Conservation (phyloP, 78 protist genomes). For the Speleostelium caveatum region DNA sequence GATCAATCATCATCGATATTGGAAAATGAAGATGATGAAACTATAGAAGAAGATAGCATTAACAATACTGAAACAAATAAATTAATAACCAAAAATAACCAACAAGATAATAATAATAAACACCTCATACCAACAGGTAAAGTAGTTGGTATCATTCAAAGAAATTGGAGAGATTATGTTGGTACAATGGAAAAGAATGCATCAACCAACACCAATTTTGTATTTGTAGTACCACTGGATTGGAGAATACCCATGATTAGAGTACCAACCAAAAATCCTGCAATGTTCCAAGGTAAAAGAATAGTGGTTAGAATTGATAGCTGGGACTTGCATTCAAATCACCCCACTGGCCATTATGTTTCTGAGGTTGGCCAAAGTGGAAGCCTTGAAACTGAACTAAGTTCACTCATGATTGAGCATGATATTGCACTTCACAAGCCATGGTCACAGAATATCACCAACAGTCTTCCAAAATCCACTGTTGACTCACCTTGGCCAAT, state of each 20-base stretch:
- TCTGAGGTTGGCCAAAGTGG: conserved; percentile 79
- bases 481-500: conserved; percentile 21
- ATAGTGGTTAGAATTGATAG: conserved; percentile 82
- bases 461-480: conserved; percentile 11
- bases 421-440: conserved; percentile 36
- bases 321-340: conserved; percentile 68
- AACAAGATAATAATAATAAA: background rate
- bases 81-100: background rate
- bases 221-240: conserved; percentile 78
- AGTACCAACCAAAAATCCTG: conserved; percentile 72
- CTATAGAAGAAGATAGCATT: background rate
- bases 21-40: background rate
- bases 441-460: conserved; percentile 31
- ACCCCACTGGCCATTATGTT: conserved; percentile 88
- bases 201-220: background rate
- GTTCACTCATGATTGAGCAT: conserved; percentile 61
- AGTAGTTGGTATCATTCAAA: conserved; percentile 72
- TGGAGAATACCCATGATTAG: conserved; percentile 74
- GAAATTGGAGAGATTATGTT: conserved; percentile 84
- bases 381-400: conserved; percentile 74
- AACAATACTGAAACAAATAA: background rate
- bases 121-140: conserved; percentile 29
- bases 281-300: conserved; percentile 29
- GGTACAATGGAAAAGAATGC: conserved; percentile 52
- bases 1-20: background rate